A percentile compares a stretch with the other conserved stretches of the same genome.
Conservation (phyloP, 2,329 filamentous ascomycete genomes). For the Blastomyces emzantsi region DNA sequence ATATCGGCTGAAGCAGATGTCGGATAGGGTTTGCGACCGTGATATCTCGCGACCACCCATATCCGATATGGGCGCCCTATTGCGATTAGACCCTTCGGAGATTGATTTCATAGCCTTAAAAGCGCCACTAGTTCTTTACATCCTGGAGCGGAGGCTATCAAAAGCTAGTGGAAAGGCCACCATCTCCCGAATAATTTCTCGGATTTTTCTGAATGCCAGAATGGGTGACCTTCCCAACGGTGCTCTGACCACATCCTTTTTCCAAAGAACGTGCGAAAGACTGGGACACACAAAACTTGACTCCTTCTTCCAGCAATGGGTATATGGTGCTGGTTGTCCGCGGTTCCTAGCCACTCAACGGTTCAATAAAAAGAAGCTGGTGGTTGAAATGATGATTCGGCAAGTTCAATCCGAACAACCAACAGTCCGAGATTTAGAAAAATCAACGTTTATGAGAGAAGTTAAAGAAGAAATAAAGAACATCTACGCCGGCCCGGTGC, state of each 20-base stretch:
- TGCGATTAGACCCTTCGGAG: slow-evolving; percentile 77
- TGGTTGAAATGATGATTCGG: slow-evolving; percentile 80
- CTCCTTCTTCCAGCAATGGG: slow-evolving; percentile 88
- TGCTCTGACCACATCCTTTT: slow-evolving; percentile 64
- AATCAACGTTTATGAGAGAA: slow-evolving; percentile 71
- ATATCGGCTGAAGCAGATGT: slow-evolving; percentile 76
- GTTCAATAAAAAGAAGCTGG: slow-evolving; percentile 96
- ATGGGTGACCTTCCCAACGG: slow-evolving; percentile 65
- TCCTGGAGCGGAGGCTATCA: slow-evolving; percentile 80
- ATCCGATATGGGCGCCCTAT: slow-evolving; percentile 64
- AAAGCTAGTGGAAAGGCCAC: slow-evolving; percentile 82
- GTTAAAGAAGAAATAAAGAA: slow-evolving; percentile 68
- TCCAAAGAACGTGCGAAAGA: slow-evolving; percentile 78
- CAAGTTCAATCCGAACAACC: slow-evolving; percentile 59
- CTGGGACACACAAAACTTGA: slow-evolving; percentile 80
- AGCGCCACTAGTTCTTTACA: slow-evolving; percentile 82
- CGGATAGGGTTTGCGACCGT: slow-evolving; percentile 70
- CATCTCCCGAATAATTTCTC: slow-evolving; percentile 74
- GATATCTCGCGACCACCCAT: slow-evolving; percentile 78
- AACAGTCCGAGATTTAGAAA: slow-evolving; percentile 52
- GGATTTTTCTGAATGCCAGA: slow-evolving; percentile 76
- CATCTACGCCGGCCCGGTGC: slow-evolving; percentile 59
- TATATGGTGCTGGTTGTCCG: slow-evolving; percentile 79
- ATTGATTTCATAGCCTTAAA: slow-evolving; percentile 86
- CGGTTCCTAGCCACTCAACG: slow-evolving; percentile 75